phyloP scores from a whole-genome alignment of 306 rosid species.

The Nissolia schottii region DNA sequence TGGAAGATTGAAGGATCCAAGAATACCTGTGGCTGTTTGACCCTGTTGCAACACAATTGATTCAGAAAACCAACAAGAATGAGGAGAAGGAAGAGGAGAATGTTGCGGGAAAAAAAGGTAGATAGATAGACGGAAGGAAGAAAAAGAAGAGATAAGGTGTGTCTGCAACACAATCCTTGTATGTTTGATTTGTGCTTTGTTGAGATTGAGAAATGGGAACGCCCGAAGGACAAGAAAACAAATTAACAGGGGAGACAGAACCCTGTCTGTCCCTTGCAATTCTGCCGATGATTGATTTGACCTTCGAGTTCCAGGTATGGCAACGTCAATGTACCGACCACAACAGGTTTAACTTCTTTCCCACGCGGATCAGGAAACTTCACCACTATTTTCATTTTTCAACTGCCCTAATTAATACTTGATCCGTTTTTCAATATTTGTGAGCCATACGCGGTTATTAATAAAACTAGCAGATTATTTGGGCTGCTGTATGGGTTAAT shows the following conservation, averaged over 20 bases:
- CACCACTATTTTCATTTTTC: no score
- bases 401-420: no score
- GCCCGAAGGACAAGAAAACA: not conserved
- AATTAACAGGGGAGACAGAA: not conserved
- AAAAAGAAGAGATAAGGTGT: not conserved
- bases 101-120: no score
- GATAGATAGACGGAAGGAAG: not conserved
- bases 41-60: no score
- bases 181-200: not conserved
- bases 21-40: constrained; percentile 2
- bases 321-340: not conserved
- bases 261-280: not conserved
- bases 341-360: not conserved
- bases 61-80: not conserved
- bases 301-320: not conserved
- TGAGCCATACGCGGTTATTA: no score
- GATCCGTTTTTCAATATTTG: no score
- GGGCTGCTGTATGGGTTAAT: no score
- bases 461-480: no score
- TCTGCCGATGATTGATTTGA: not conserved
- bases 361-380: not conserved
- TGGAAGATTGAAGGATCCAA: not conserved
- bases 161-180: not conserved
- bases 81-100: not conserved
- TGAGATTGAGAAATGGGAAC: not conserved